A percentile compares a stretch with the other conserved stretches of the same genome.
phyloP scores from a whole-genome alignment of 179 eudicot genomes.

The Beta macrorhiza region DNA sequence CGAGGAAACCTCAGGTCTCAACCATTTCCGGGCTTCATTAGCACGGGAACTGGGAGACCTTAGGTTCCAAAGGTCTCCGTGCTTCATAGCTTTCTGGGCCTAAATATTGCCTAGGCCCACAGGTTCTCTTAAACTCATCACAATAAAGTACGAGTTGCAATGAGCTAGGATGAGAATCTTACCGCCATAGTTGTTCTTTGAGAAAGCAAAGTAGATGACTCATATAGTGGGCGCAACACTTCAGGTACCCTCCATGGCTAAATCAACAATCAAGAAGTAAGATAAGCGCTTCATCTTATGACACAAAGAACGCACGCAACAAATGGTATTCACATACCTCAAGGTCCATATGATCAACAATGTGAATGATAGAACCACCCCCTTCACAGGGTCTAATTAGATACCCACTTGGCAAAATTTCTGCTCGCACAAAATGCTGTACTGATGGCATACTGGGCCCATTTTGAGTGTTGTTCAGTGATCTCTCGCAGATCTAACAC shows the following conservation, averaged over 20 bases:
- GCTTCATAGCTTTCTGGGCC: no score
- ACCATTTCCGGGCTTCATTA: no score
- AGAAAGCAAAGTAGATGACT: slow-evolving; percentile 81
- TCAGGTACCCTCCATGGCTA: slow-evolving; percentile 97
- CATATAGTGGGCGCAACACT: slow-evolving; percentile 85
- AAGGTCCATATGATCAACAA: slow-evolving; percentile 87
- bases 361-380: slow-evolving; percentile 91
- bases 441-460: slow-evolving; percentile 90
- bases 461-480: slow-evolving; percentile 84
- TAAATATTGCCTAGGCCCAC: no score
- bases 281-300: neutral
- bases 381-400: slow-evolving; percentile 95
- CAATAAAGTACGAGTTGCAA: neutral
- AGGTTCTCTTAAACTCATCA: no score
- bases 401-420: slow-evolving; percentile 85
- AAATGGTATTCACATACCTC: slow-evolving; percentile 47
- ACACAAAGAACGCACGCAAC: neutral
- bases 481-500: slow-evolving; percentile 80
- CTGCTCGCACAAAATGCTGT: slow-evolving; percentile 79
- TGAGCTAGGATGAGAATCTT: slow-evolving; percentile 20
- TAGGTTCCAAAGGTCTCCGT: no score
- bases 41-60: no score
- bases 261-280: slow-evolving; percentile 16
- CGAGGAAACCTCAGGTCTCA: no score
- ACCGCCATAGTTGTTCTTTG: slow-evolving; percentile 91